Evolutionary conservation across 305 asterid genomes (phyloP).

Genomic region (Plantago lanceolata): DNA sequence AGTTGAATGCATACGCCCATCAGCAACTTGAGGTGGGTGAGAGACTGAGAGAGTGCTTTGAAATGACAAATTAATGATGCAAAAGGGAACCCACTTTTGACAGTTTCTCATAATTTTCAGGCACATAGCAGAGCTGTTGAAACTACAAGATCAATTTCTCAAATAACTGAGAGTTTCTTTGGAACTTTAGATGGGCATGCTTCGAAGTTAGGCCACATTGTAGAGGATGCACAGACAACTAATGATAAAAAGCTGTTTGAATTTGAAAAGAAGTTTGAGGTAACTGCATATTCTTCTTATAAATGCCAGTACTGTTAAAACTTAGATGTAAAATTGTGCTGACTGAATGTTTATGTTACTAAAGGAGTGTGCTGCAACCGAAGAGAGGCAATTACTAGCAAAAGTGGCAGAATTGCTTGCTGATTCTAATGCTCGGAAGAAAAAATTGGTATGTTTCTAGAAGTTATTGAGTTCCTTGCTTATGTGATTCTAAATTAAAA

Average conservation of each 20-base stretch:
- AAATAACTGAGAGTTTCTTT: constrained; percentile 66
- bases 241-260: constrained; percentile 76
- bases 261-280: constrained; percentile 96
- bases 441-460: constrained; percentile 56
- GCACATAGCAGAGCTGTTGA: constrained; percentile 85
- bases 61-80: background rate
- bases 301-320: constrained; percentile 16
- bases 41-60: constrained; percentile 9
- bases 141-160: constrained; percentile 72
- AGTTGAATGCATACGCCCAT: constrained; percentile 63
- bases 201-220: constrained; percentile 69
- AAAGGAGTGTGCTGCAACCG: constrained; percentile 89
- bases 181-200: constrained; percentile 68
- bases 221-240: constrained; percentile 69
- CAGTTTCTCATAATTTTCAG: constrained; percentile 40
- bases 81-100: constrained; percentile 4
- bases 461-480: constrained; percentile 5
- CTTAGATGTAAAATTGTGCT: constrained; percentile 14
- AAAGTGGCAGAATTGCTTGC: constrained; percentile 96
- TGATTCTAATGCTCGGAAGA: constrained; percentile 87
- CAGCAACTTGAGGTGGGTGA: constrained; percentile 72
- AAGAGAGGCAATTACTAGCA: constrained; percentile 83
- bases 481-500: background rate
- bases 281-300: constrained; percentile 28
- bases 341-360: constrained; percentile 18